phyloP scores from a whole-genome alignment of 164 flowering plant species.

The Umbellularia californica region DNA sequence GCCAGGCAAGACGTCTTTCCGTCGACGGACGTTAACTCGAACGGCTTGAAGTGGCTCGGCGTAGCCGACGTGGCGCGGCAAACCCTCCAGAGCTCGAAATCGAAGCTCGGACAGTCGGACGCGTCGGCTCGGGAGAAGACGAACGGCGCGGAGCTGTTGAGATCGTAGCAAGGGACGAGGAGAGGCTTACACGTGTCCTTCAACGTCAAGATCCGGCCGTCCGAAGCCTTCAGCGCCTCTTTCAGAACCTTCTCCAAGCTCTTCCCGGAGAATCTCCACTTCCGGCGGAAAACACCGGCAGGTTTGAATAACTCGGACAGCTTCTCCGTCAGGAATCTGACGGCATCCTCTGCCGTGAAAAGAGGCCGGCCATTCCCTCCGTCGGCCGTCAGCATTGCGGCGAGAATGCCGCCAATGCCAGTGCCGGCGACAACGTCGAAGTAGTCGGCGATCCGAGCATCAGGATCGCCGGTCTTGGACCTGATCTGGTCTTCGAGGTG shows the following conservation, averaged over 20 bases:
- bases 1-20: constrained; percentile 72
- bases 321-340: constrained; percentile 22
- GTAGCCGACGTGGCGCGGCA: constrained; percentile 49
- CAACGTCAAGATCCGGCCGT: constrained; percentile 34
- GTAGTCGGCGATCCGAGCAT: constrained; percentile 38
- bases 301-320: constrained; percentile 15
- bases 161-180: constrained; percentile 51
- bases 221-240: constrained; percentile 20
- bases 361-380: constrained; percentile 37
- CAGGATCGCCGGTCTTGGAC: constrained; percentile 29
- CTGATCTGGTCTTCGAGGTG: constrained; percentile 37
- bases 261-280: constrained; percentile 12
- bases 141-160: constrained; percentile 42
- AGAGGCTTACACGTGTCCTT: constrained; percentile 45
- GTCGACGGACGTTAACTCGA: constrained; percentile 54
- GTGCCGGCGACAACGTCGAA: constrained; percentile 51
- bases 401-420: constrained; percentile 47
- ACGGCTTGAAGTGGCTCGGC: constrained; percentile 56
- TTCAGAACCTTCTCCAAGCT: constrained; percentile 26
- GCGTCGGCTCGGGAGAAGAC: constrained; percentile 60
- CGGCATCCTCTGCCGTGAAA: constrained; percentile 35
- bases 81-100: constrained; percentile 46
- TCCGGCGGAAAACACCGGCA: constrained; percentile 22
- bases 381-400: constrained; percentile 39
- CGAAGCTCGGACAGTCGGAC: constrained; percentile 35